Percentiles rank a stretch among this genome's conserved stretches.
phyloP scores from a whole-genome alignment of 805 yeast species.

The Metschnikowia koreensis region DNA sequence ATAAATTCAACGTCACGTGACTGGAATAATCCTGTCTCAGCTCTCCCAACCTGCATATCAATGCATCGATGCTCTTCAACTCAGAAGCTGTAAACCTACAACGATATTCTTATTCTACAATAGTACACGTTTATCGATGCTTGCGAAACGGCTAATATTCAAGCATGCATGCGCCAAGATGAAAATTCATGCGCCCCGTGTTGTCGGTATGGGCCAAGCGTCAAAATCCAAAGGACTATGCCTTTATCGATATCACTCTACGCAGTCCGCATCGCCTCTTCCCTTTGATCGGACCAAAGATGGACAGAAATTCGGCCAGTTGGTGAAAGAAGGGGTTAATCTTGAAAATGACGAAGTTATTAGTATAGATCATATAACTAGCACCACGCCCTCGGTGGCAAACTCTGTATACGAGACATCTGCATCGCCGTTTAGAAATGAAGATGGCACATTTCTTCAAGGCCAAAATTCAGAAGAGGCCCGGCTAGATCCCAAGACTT shows the following conservation, averaged over 20 bases:
- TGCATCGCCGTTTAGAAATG: slow-evolving; percentile 36
- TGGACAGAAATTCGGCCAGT: slow-evolving; percentile 5
- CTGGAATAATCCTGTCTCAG: no score
- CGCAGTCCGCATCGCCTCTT: slow-evolving; percentile 3
- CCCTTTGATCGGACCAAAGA: slow-evolving; percentile 5
- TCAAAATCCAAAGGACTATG: not conserved
- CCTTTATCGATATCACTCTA: not conserved
- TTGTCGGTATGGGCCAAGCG: not conserved
- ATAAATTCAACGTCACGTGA: no score
- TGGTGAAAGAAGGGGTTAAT: slow-evolving; percentile 15
- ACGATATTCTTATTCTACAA: not conserved
- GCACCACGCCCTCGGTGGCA: slow-evolving; percentile 2
- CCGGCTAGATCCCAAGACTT: slow-evolving; percentile 57
- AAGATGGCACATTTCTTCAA: slow-evolving; percentile 40
- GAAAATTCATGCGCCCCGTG: not conserved
- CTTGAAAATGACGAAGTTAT: slow-evolving; percentile 10
- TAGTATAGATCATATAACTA: slow-evolving; percentile 1
- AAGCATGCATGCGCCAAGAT: not conserved
- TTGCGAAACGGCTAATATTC: not conserved
- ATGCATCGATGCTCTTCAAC: not conserved
- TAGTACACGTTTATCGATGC: not conserved
- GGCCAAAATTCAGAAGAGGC: slow-evolving; percentile 50
- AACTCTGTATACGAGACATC: slow-evolving; percentile 6
- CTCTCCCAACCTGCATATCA: no score
- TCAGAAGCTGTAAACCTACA: not conserved